Base-by-base conservation (phyloP, 768 basidiomycete species). In the Boletus rubropictus region DNA sequence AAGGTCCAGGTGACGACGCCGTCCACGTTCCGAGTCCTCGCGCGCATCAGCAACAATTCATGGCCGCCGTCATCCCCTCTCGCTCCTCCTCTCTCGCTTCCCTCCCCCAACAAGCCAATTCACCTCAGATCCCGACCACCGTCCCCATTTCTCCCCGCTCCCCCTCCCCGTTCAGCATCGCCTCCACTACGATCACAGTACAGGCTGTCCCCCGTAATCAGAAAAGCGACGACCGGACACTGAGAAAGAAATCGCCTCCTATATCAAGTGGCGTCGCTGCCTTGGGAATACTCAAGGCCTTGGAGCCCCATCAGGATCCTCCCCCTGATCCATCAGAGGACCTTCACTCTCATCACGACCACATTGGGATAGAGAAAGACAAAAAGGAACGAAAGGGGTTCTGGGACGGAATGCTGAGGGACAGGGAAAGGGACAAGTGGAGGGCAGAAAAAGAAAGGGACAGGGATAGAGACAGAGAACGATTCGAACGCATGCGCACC, bases 371-470 rank as follows among this genome's bases (percentile, higher is more conserved):
- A 54, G 71, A 66, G 8, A 64, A 51, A 45, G 72, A 77, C 53
- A 74, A 72, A 63, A 75, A 70, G 56, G 77, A 80, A 55, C 75
- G 73, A 58, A 77, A 72, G 48, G 69, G 74, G 0, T 81, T 83
- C 53, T 82, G 81, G 81, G 73, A 68, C 9, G 62, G 60, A 10
- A 62, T 66, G 48, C 44, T 67, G 12, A 61, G 61, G 39, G 69
- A 72, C 31, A 64, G 62, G 21, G 70, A 69, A 2, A 64, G 48
- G 46, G 70, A 72, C 29, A 60, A 46, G 22, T 66, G 67, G 49
- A 60, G 33, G 41, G 49, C 40, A 0, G 59, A 61, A 28, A 68
- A 48, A 28, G 66, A 64, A 25, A 63, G 58, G 21, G 78, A 77
- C 4, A 71, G 60, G 22, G 78, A 77, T 3, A 71, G 60, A 51